Evolutionary conservation across 345 rosid species (phyloP), one percentile per base, ranked within the genome.

Genomic region (Hevea brasiliensis): DNA sequence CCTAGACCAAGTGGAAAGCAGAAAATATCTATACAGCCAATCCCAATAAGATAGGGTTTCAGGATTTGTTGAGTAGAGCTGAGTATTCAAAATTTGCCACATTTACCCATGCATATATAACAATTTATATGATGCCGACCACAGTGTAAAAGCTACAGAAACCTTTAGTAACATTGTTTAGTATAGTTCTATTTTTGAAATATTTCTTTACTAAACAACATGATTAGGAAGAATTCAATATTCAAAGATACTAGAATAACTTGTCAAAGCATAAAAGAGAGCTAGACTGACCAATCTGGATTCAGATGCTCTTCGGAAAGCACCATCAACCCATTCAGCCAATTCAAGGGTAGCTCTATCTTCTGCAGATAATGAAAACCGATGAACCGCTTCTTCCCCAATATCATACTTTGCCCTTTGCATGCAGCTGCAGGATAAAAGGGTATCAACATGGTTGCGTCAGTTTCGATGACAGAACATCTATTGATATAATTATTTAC

Each of bases 281-380:
- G 47, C 61, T 76, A 64, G 12, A 63, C 68, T 66, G 53, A 78
- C 78, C 77, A 70, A 62, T 79, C 55, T 67, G 76, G 78, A 77
- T 76, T 81, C 98, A 81, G 88, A 84, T 74, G 89, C 83, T 84
- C 82, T 86, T 77, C 83, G 83, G 81, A 89, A 90, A 71, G 95
- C 87, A 70, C 81, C 81, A 83, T 94, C 96, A 24, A 94, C 92
- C 98, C 98, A 94, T 83, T 92, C 97, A 77, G 93, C 93, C 83
- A 94, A 84, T 77, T 92, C 98, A 82, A 94, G 94, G 61, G 97
- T 90, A 66, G 98, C 98, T 82, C 85, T 92, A 76, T 94, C 98
- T 86, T 94, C 98, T 56, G 92, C 98, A 72, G 97, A 92, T 77
- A 94, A 81, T 14, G 98, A 88, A 83, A 92, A 92, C 69, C 98